Conservation (phyloP, 495 filamentous ascomycete species). For the Talaromyces proteolyticus region DNA sequence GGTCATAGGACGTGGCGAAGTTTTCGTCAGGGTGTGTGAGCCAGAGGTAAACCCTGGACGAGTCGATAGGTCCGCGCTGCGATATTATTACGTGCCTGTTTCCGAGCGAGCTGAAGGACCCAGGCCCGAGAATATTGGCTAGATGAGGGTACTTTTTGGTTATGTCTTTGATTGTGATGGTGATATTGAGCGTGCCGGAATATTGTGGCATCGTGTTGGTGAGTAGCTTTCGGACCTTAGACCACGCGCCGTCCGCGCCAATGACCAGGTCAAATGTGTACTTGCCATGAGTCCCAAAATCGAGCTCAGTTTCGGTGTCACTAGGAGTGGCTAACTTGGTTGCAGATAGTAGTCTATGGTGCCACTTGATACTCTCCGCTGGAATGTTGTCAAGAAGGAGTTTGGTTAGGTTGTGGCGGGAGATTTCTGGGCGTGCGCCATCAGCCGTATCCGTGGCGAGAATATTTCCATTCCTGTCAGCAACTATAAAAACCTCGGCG, state of each 20-base stretch:
- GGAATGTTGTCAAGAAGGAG: constrained; percentile 18
- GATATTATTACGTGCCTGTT: constrained; percentile 19
- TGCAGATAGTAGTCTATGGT: constrained; percentile 12
- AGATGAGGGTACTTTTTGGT: constrained; percentile 20
- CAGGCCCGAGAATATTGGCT: constrained; percentile 15
- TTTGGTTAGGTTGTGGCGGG: constrained; percentile 15
- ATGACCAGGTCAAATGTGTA: constrained; percentile 45
- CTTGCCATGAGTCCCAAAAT: constrained; percentile 14
- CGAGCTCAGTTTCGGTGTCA: background rate
- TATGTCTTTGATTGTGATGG: constrained; percentile 13
- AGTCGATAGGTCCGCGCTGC: constrained; percentile 33
- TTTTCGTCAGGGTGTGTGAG: constrained; percentile 25
- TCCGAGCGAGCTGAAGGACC: constrained; percentile 20
- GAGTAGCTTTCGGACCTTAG: constrained; percentile 39
- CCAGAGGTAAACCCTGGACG: constrained; percentile 30
- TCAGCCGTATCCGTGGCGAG: background rate
- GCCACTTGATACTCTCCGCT: constrained; percentile 16
- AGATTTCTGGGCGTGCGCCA: constrained; percentile 17
- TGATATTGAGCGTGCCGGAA: constrained; percentile 30
- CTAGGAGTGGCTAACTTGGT: constrained; percentile 9
- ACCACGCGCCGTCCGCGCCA: constrained; percentile 61
- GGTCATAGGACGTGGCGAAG: constrained; percentile 14
- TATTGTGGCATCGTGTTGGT: constrained; percentile 43
- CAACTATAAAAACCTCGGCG: constrained; percentile 28
- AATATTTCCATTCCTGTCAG: constrained; percentile 20